These are phyloP conservation scores for Trichoderma koningii DNA, from an alignment of 2,329 filamentous ascomycete species.

Conservation along the genomic window DNA sequence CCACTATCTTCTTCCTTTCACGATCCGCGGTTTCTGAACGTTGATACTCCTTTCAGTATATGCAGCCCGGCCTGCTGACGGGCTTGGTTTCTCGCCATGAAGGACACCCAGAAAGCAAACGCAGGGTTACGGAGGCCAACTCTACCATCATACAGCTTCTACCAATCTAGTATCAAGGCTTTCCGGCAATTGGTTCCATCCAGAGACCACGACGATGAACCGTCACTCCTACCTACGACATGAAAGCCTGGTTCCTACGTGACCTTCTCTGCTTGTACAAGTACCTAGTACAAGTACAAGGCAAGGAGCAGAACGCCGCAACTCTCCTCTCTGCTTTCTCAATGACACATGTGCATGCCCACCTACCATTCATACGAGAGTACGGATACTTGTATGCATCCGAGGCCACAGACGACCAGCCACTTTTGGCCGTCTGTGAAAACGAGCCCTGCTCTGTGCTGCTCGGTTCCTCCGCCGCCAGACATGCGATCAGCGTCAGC, in stretches of 20 bases:
- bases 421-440: neutral
- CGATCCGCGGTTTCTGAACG: neutral
- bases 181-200: slow-evolving; percentile 14
- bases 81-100: too few relatives aligned
- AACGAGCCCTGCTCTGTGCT: slow-evolving; percentile 1
- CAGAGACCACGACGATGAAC: too few relatives aligned
- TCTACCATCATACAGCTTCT: neutral
- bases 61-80: slow-evolving; percentile 2
- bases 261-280: too few relatives aligned
- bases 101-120: slow-evolving; percentile 1
- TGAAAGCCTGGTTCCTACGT: too few relatives aligned
- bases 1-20: neutral
- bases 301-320: neutral
- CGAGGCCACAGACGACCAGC: neutral
- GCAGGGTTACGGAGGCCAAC: neutral
- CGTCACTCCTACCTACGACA: too few relatives aligned
- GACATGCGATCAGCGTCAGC: slow-evolving; percentile 4
- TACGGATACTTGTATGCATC: neutral
- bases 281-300: too few relatives aligned
- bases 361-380: neutral
- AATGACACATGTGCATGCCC: too few relatives aligned
- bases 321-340: neutral
- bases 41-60: neutral
- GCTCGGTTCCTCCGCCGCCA: slow-evolving; percentile 4
- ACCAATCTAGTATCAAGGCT: neutral